Conservation (phyloP, 306 rosid genomes). For the Echinosophora koreensis region DNA sequence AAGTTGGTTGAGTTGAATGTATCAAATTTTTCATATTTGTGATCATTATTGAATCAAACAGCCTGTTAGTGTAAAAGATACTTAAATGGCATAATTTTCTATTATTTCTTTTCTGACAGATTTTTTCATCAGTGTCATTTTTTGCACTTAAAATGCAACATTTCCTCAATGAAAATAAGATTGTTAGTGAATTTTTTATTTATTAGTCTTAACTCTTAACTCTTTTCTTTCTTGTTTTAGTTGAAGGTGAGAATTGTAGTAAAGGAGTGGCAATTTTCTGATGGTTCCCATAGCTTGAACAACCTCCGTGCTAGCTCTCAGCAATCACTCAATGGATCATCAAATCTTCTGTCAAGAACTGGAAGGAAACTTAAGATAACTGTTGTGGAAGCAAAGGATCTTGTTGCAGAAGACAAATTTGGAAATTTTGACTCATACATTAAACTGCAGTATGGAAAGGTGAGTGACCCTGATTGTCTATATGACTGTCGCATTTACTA, state of each 20-base stretch:
- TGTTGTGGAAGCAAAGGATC: slow-evolving; percentile 74
- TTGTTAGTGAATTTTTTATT: not conserved
- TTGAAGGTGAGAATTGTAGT: slow-evolving; percentile 71
- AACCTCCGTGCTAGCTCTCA: slow-evolving; percentile 49
- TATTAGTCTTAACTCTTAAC: slow-evolving; percentile 8
- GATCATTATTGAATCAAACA: not conserved
- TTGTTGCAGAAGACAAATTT: slow-evolving; percentile 62
- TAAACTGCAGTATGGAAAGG: slow-evolving; percentile 86
- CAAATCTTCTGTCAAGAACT: slow-evolving; percentile 61
- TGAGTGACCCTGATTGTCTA: slow-evolving; percentile 40
- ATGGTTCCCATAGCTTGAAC: slow-evolving; percentile 75
- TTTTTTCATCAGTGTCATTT: not conserved
- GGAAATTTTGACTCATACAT: slow-evolving; percentile 67
- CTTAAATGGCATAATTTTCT: not conserved
- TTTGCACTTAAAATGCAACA: not conserved
- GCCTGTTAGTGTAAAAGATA: not conserved
- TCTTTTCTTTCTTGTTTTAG: slow-evolving; percentile 52
- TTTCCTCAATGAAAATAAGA: slow-evolving; percentile 16
- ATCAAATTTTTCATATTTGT: not conserved
- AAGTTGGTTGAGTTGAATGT: not conserved
- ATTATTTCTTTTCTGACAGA: slow-evolving; percentile 1
- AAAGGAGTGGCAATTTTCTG: slow-evolving; percentile 87
- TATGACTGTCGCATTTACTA: slow-evolving; percentile 20
- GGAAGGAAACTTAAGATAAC: slow-evolving; percentile 77
- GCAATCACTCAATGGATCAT: slow-evolving; percentile 60